phyloP scores from a whole-genome alignment of 1,139 yeast species.

The Saccharomyces hybrid region DNA sequence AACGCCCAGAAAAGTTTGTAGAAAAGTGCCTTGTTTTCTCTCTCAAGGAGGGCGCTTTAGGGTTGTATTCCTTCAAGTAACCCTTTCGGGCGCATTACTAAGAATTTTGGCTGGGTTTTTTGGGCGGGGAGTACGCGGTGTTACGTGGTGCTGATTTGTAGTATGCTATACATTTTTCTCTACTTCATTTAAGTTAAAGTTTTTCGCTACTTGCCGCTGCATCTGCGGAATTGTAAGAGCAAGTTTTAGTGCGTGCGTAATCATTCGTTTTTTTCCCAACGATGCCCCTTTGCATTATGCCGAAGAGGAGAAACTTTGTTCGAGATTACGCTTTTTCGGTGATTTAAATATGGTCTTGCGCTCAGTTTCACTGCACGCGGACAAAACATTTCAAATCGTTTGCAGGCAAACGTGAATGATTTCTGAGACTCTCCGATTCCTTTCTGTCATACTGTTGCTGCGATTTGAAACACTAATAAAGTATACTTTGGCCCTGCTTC shows the following conservation, averaged over 20 bases:
- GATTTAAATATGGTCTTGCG: not conserved
- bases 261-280: not conserved
- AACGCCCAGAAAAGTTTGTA: not conserved
- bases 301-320: not conserved
- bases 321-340: not conserved
- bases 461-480: not conserved
- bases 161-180: not conserved
- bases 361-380: not conserved
- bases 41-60: not conserved
- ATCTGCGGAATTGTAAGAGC: not conserved
- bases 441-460: not conserved
- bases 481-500: not conserved
- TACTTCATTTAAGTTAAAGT: not conserved
- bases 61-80: too few species aligned
- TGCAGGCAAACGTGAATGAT: not conserved
- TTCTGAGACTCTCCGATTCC: not conserved
- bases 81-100: too few species aligned
- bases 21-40: not conserved
- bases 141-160: not conserved
- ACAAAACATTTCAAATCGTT: not conserved
- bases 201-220: not conserved
- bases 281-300: not conserved
- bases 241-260: not conserved
- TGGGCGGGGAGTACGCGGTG: not conserved
- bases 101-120: too few species aligned